Conservation (phyloP, 2,329 filamentous ascomycete genomes). For the Ceratocystis alfenasii region DNA sequence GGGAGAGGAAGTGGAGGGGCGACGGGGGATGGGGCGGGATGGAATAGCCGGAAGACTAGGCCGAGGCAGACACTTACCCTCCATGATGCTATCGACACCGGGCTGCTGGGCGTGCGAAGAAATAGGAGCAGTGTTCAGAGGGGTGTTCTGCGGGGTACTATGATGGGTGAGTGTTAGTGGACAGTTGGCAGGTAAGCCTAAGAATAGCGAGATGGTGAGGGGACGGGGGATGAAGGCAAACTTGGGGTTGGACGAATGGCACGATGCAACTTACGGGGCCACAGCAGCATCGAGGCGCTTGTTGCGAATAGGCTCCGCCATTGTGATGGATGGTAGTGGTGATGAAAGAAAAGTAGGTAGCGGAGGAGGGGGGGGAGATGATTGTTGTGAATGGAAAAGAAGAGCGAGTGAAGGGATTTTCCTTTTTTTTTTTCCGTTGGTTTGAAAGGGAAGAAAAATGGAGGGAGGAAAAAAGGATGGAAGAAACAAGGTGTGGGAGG, state of each 20-base stretch:
- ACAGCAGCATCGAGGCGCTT: constrained; percentile 45
- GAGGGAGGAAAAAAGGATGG: constrained; percentile 24
- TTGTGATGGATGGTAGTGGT: constrained; percentile 28
- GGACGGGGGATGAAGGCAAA: constrained; percentile 21
- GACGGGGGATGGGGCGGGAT: constrained; percentile 23
- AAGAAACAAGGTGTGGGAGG: constrained; percentile 27
- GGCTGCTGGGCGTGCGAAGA: constrained; percentile 95
- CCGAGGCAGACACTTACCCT: constrained; percentile 54
- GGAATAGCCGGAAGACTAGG: background rate
- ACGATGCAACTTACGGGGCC: constrained; percentile 43
- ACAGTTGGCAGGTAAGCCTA: constrained; percentile 4
- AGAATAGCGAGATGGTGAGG: background rate
- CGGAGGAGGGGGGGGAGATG: background rate
- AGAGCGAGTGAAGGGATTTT: constrained; percentile 2
- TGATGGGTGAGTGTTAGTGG: constrained; percentile 12
- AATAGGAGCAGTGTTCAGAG: constrained; percentile 88
- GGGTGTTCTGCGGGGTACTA: constrained; percentile 97
- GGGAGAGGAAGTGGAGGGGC: constrained; percentile 23
- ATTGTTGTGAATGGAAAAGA: constrained; percentile 9
- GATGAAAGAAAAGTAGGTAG: constrained; percentile 25
- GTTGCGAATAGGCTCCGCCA: constrained; percentile 54
- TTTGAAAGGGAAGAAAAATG: constrained; percentile 28
- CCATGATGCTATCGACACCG: constrained; percentile 86
- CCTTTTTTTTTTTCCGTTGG: constrained; percentile 15
- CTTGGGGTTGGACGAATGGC: no score